phyloP scores from a whole-genome alignment of 345 rosid species.

The Eucalyptus camaldulensis region DNA sequence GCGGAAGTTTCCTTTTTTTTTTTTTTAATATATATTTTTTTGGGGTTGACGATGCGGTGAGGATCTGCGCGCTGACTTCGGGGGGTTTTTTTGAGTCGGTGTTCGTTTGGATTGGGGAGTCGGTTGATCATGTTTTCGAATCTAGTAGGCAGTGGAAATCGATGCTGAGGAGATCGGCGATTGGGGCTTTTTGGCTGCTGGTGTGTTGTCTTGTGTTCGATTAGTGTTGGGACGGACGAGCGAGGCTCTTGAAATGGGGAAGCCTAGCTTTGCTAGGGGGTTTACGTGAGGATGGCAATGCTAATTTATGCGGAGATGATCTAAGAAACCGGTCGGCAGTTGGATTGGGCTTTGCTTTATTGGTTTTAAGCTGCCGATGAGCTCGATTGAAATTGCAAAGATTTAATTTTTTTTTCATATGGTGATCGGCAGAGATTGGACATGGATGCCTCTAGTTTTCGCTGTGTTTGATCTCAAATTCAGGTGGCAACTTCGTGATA shows the following conservation, averaged over 20 bases:
- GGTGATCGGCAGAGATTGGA: neutral
- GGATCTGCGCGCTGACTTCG: neutral
- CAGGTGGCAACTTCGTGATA: neutral
- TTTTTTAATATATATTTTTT: accelerated
- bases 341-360: neutral
- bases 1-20: neutral
- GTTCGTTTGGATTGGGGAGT: neutral
- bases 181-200: neutral
- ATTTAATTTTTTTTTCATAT: neutral
- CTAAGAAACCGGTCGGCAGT: neutral
- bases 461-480: neutral
- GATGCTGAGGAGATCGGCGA: neutral
- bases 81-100: neutral
- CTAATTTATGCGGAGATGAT: neutral
- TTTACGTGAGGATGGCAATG: neutral
- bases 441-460: neutral
- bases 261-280: neutral
- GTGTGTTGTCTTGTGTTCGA: neutral
- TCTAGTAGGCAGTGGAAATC: neutral
- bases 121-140: neutral
- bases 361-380: neutral
- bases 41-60: neutral
- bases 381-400: neutral
- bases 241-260: neutral
- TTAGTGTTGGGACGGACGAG: neutral